Base-by-base conservation (phyloP, 2,329 filamentous ascomycete species). In the Xylaria multiplex region DNA sequence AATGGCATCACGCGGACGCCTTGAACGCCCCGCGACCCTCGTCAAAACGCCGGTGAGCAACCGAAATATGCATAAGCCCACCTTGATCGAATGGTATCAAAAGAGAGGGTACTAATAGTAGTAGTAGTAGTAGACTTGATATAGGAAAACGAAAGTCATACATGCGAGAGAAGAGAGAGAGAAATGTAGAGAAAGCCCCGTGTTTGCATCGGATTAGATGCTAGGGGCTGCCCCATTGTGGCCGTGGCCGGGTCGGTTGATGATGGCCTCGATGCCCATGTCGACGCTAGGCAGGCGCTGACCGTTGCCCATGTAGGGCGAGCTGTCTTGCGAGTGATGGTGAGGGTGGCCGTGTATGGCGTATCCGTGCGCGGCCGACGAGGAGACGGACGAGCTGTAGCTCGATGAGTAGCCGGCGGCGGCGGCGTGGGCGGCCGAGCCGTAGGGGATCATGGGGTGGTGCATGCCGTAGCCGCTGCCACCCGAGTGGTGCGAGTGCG, bases 231-330 rank as follows among this genome's bases (percentile, higher is more conserved):
- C 59, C 53, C 65, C 56, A 32, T 55, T 55, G 37, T 57, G 54
- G 62, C 64, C 63, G 30, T 66, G 66, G 22, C 73, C 71, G 14
- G 83, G 80, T 27, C 84, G 81, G 76, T 88, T 86, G 70, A 89
- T 86, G 65, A 89, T 84, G 57, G 84, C 80, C 58, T 84, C 84
- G 71, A 90, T 88, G 27, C 85, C 86, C 86, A 89, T 88, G 71
- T 88, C 86, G 55, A 84, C 83, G 68, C 84, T 85, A 6, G 86
- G 80, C 61, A 87, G 79, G 48, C 86, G 77, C 69, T 82, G 81
- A 8, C 79, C 77, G 69, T 81, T 79, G 55, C 75, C 78, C 77
- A 85, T 74, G 64, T 86, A 86, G 2, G 83, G 82, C 64, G 83
- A 84, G 32, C 77, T 78, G 11, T 78, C 79, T 69, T 81, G 79